Base-by-base conservation (phyloP, 164 flowering plant genomes). In the Protea cynaroides region DNA sequence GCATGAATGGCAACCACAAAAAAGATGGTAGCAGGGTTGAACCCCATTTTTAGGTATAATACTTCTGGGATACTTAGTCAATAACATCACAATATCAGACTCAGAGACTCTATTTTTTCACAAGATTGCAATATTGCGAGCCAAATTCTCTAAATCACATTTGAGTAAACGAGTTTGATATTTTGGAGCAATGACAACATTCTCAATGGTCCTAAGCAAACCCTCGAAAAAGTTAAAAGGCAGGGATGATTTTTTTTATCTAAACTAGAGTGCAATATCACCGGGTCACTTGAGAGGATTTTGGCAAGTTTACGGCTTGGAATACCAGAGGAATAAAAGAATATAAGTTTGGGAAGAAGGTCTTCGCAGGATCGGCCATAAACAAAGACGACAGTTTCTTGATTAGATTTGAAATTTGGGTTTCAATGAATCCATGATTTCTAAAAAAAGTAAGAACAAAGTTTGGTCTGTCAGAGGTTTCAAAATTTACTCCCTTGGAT, bases 251-350 rank as follows among this genome's bases (percentile, higher is more conserved):
- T 18, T 0, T 51, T 54, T 37, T 23, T 10, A 24, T 12, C 18
- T 59, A 69, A 62, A 40, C 67, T 58, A 24, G 54, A 21, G 19
- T 8, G 4, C 25, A 69, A 53, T 34, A 69, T 56, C 1, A 15
- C 0, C 3, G 67, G 67, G 47, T 69, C 15, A 11, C 8, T 21
- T 8, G 13, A 55, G 58, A 55, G 5, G 29, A 55, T 22, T 22
- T 22, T 22, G 2, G 25, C 8, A 55, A 55, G 58, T 5, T 55
- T 29, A 10, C 14, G 58, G 9, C 25, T 22, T 21, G 58, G 23
- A 55, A 55, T 4, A 7, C 58, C 58, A 19, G 23, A 8, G 8
- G 25, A 22, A 13, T 22, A 7, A 29, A 55, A 55, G 23, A 55
- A 55, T 29, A 21, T 12, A 25, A 55, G 29, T 55, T 55, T 55